These are phyloP conservation scores for Bonia amplexicaulis DNA, from an alignment of 176 grass and related monocot species.

Conservation along the genomic window DNA sequence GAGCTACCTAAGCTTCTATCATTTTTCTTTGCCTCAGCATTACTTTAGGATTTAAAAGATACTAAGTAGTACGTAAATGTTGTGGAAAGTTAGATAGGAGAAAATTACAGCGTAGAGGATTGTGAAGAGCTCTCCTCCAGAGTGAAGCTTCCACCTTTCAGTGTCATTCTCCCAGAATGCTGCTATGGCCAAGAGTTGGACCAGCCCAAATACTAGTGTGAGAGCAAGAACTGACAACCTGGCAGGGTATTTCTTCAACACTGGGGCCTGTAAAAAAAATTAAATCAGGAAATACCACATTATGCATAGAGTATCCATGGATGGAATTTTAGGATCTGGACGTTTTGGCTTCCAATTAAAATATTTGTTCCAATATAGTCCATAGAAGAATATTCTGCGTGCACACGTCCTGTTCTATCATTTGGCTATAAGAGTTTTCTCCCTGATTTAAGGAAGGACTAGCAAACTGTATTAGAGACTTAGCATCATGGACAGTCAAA, in stretches of 20 bases:
- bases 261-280: slow-evolving; percentile 39
- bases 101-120: slow-evolving; percentile 69
- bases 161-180: slow-evolving; percentile 43
- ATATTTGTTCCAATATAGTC: neutral
- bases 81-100: neutral
- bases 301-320: neutral
- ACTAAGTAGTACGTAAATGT: neutral
- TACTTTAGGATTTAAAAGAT: neutral
- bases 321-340: neutral
- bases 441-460: neutral
- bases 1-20: neutral
- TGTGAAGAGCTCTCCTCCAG: slow-evolving; percentile 56
- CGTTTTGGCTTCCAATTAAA: neutral
- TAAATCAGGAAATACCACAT: neutral
- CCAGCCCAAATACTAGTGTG: slow-evolving; percentile 44
- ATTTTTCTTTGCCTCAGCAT: neutral
- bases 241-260: slow-evolving; percentile 61
- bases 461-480: neutral
- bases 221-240: slow-evolving; percentile 53
- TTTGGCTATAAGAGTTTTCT: neutral
- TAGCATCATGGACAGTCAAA: neutral
- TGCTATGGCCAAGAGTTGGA: slow-evolving; percentile 57
- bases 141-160: slow-evolving; percentile 58
- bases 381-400: neutral
- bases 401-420: neutral